Percentiles rank a stretch among this genome's conserved stretches.
Evolutionary conservation across 148 eudicot genomes (phyloP).

Genomic region (Drosera capensis): DNA sequence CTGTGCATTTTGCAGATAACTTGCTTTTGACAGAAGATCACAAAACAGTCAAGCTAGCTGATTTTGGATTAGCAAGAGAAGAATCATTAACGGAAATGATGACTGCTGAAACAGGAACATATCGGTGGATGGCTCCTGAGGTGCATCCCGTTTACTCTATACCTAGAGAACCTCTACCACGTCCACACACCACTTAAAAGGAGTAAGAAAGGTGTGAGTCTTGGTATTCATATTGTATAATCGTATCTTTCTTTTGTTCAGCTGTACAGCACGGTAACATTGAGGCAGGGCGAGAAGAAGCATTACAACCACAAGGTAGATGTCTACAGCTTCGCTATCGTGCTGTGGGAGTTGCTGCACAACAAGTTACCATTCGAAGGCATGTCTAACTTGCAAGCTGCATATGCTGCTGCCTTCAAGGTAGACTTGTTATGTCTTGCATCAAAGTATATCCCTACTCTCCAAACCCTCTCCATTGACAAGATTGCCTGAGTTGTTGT

Average conservation of each 20-base stretch:
- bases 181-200: no score
- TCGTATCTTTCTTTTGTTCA: constrained; percentile 1
- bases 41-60: constrained; percentile 47
- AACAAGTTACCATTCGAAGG: constrained; percentile 91
- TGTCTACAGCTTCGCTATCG: constrained; percentile 91
- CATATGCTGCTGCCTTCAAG: constrained; percentile 96
- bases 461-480: no score
- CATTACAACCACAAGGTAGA: constrained; percentile 94
- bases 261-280: constrained; percentile 61
- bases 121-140: constrained; percentile 87
- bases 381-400: constrained; percentile 96
- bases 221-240: not conserved
- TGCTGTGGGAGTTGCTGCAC: constrained; percentile 88
- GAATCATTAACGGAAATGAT: constrained; percentile 62
- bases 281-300: constrained; percentile 94
- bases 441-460: no score
- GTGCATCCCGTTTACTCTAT: constrained; percentile 9
- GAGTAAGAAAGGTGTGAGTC: not conserved
- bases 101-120: constrained; percentile 66
- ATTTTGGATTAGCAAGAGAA: constrained; percentile 72
- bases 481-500: not conserved
- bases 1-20: constrained; percentile 34
- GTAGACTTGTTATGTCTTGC: constrained; percentile 15
- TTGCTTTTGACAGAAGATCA: constrained; percentile 54
- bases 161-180: no score